Conservation (phyloP, 2,329 filamentous ascomycete genomes). For the Talaromyces albobiverticillius region DNA sequence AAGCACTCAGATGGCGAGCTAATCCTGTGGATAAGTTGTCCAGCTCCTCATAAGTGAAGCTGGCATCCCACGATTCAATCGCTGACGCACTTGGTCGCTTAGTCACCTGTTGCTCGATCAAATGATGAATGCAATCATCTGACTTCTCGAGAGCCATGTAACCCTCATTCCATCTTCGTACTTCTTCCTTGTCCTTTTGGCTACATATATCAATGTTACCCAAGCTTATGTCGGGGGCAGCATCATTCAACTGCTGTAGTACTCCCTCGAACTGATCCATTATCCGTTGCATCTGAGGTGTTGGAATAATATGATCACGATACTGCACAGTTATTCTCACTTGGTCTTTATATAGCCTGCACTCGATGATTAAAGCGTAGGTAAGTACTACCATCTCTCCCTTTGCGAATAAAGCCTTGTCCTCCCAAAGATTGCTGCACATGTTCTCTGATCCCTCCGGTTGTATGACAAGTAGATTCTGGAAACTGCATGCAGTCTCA, state of each 20-base stretch:
- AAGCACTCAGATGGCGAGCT: background rate
- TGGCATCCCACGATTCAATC: conserved; percentile 20
- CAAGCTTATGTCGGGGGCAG: background rate
- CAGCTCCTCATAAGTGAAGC: conserved; percentile 1
- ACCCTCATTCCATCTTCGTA: background rate
- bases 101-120: background rate
- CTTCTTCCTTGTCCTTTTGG: background rate
- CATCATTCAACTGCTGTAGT: background rate
- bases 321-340: background rate
- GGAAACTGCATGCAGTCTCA: conserved; percentile 35
- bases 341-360: background rate
- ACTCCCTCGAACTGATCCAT: background rate
- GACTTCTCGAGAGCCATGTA: background rate
- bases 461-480: conserved; percentile 47
- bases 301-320: background rate
- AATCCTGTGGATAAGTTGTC: background rate
- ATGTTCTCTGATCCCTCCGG: conserved; percentile 20
- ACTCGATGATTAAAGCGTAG: background rate
- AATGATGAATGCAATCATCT: conserved; percentile 5
- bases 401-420: background rate
- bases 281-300: background rate
- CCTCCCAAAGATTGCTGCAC: background rate
- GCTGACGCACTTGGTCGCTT: conserved; percentile 15
- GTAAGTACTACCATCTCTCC: background rate
- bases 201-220: background rate